phyloP scores from a whole-genome alignment of 2,329 filamentous ascomycete species.

The Sphaerulina vaccinii region DNA sequence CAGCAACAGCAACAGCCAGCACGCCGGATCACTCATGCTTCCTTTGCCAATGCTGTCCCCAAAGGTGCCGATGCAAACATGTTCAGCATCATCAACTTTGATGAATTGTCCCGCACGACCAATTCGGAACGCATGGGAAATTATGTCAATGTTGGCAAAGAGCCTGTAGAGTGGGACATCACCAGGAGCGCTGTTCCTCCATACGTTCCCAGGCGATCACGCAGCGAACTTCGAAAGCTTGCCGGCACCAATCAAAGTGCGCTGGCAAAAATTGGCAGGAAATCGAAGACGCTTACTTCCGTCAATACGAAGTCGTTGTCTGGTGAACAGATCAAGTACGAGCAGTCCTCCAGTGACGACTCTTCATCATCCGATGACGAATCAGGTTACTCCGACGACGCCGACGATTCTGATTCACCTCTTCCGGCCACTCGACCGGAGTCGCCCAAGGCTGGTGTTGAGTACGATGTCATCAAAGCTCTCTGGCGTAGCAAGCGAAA shows the following conservation, averaged over 20 bases:
- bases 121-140: slow-evolving; percentile 46
- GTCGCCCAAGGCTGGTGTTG: slow-evolving; percentile 51
- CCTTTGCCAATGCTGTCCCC: slow-evolving; percentile 33
- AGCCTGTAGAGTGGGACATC: slow-evolving; percentile 43
- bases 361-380: slow-evolving; percentile 51
- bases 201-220: slow-evolving; percentile 46
- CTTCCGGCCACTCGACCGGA: slow-evolving; percentile 53
- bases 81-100: slow-evolving; percentile 44
- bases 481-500: slow-evolving; percentile 59
- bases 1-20: background rate
- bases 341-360: slow-evolving; percentile 46
- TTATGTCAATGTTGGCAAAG: slow-evolving; percentile 45
- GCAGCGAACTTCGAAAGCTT: slow-evolving; percentile 46
- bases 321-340: slow-evolving; percentile 28
- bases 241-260: slow-evolving; percentile 45
- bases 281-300: slow-evolving; percentile 27
- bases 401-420: slow-evolving; percentile 55
- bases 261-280: slow-evolving; percentile 40
- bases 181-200: slow-evolving; percentile 48
- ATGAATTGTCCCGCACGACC: slow-evolving; percentile 44
- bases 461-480: slow-evolving; percentile 61
- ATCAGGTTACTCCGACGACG: slow-evolving; percentile 54
- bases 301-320: slow-evolving; percentile 3
- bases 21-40: slow-evolving; percentile 28
- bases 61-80: slow-evolving; percentile 36